These are phyloP conservation scores for Exserohilum rostratum DNA, from an alignment of 2,329 filamentous ascomycete species.

Conservation along the genomic window DNA sequence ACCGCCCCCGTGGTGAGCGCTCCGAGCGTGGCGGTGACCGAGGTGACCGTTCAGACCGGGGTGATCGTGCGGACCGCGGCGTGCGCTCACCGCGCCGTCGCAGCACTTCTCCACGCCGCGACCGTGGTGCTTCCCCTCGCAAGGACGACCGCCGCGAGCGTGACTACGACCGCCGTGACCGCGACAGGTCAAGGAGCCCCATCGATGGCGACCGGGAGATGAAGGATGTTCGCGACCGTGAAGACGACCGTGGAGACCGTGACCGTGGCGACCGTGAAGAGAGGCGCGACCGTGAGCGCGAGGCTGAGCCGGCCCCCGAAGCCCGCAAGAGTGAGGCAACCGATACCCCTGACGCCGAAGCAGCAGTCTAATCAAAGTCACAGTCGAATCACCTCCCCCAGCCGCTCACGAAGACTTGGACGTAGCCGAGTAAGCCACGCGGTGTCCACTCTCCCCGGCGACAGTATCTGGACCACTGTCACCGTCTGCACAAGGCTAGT, in stretches of 20 bases:
- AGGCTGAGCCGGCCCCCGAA: slow-evolving; percentile 81
- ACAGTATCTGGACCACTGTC: slow-evolving; percentile 15
- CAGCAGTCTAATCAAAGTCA: slow-evolving; percentile 36
- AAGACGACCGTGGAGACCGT: slow-evolving; percentile 61
- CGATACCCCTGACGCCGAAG: slow-evolving; percentile 24
- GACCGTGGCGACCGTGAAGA: slow-evolving; percentile 55
- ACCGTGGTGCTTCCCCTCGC: slow-evolving; percentile 73
- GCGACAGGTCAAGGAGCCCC: slow-evolving; percentile 72
- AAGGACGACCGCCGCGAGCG: slow-evolving; percentile 72
- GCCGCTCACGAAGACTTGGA: slow-evolving; percentile 89
- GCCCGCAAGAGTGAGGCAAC: slow-evolving; percentile 78
- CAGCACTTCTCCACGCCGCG: slow-evolving; percentile 60
- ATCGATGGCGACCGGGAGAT: slow-evolving; percentile 59
- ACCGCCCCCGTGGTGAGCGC: slow-evolving; percentile 36
- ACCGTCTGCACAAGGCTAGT: slow-evolving; percentile 24
- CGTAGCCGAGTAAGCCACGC: slow-evolving; percentile 72
- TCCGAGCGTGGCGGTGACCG: slow-evolving; percentile 69
- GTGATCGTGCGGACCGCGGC: slow-evolving; percentile 72
- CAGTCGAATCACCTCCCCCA: slow-evolving; percentile 78
- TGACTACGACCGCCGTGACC: slow-evolving; percentile 72
- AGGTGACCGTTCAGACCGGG: slow-evolving; percentile 67
- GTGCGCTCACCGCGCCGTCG: slow-evolving; percentile 63
- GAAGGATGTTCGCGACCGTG: slow-evolving; percentile 63
- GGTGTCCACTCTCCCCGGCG: slow-evolving; percentile 19
- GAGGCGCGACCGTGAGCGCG: slow-evolving; percentile 57